Evolutionary conservation across 768 basidiomycete genomes (phyloP), one percentile per base, ranked within the genome.

Genomic region (Cystofilobasidium capitatum): DNA sequence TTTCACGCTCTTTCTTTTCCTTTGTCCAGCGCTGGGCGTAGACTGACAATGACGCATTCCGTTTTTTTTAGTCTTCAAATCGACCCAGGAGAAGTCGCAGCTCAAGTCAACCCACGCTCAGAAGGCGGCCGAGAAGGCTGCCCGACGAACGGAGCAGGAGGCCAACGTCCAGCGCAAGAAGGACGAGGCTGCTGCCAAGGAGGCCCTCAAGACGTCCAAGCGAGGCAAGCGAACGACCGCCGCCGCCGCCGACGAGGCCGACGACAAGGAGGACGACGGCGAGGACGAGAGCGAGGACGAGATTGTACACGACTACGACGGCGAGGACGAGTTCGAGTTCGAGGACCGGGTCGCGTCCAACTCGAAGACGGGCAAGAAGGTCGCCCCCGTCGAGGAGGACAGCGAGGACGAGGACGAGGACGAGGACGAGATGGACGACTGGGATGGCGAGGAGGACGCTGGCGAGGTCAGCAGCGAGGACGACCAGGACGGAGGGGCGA

Each of bases 61-160:
- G 12, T n/a, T 70, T 29, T 55, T n/a, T 75, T 26, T 72, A 96
- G 94, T 97, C 60, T 89, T 90, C 81, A 98, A 93, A 78, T 82
- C 88, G 42, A 90, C 88, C 77, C 84, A 86, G 59, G 86, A 93
- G 71, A 79, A 82, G 24, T 80, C 81, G 14, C 12, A 55, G 51
- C 51, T 55, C 51, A 55, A 55, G 51, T 4, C 51, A 31, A 33
- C 51, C 29, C 51, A 92, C 74, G 86, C 84, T 2, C 87, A 84
- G 29, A 88, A 88, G 73, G 86, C 85, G 70, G 86, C 82, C 75
- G 75, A 90, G 51, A 83, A 85, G 71, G 86, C 87, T 72, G 82
- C 89, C 71, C 81, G 92, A 70, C 81, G 88, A 71, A 87, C 88
- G 69, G 90, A 96, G 74, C 96, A 98, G 75, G 92, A 91, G 75